Conservation (phyloP, 805 yeast genomes). For the Metschnikowia reukaufii region DNA sequence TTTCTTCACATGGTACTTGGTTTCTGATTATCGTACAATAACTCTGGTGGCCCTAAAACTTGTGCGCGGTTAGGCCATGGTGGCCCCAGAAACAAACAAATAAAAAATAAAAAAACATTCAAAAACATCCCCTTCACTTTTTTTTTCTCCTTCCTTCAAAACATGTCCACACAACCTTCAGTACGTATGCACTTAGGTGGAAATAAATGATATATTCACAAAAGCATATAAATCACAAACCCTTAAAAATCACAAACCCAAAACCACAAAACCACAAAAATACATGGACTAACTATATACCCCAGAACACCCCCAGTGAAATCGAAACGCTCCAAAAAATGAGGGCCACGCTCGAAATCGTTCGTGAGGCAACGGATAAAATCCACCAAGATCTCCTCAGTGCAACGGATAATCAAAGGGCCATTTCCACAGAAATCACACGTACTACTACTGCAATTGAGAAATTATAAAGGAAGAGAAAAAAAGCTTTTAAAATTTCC, state of each 20-base stretch:
- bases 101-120: too few relatives aligned
- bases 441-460: conserved; percentile 7
- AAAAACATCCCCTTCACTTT: not conserved
- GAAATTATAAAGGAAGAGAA: not conserved
- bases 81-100: not conserved
- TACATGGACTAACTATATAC: too few relatives aligned
- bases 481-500: too few relatives aligned
- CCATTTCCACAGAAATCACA: conserved; percentile 11
- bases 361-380: conserved; percentile 29
- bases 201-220: too few relatives aligned
- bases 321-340: conserved; percentile 26
- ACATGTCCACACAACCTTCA: not conserved
- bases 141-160: not conserved
- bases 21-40: too few relatives aligned
- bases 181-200: too few relatives aligned
- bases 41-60: too few relatives aligned
- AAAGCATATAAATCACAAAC: too few relatives aligned
- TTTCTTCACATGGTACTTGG: too few relatives aligned
- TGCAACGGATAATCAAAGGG: conserved; percentile 21
- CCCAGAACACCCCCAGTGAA: conserved; percentile 3
- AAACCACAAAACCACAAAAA: too few relatives aligned
- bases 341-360: conserved; percentile 31
- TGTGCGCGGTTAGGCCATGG: not conserved
- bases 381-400: conserved; percentile 28
- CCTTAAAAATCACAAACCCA: too few relatives aligned